These are phyloP conservation scores for Neurospora sp. DNA, from an alignment of 495 filamentous ascomycete species.

Conservation along the genomic window DNA sequence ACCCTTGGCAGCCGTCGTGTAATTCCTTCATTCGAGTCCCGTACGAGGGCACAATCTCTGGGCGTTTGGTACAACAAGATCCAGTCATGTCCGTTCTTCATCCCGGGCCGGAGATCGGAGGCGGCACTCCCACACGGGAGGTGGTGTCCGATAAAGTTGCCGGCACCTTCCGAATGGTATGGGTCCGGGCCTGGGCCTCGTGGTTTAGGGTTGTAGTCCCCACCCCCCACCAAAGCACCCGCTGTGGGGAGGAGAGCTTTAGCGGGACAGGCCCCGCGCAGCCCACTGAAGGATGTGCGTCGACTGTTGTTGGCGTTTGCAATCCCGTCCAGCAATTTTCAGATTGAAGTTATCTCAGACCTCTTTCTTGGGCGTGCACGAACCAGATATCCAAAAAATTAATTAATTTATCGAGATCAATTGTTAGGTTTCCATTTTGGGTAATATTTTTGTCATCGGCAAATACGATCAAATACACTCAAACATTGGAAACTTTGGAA, in stretches of 20 bases:
- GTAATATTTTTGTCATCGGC: no score
- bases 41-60: background rate
- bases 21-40: background rate
- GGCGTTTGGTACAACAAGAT: background rate
- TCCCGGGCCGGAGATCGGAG: background rate
- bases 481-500: no score
- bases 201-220: background rate
- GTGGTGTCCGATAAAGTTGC: background rate
- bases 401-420: no score
- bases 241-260: background rate
- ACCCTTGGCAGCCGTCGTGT: background rate
- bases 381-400: no score
- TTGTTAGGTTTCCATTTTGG: no score
- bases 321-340: background rate
- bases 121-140: background rate
- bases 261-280: background rate
- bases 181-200: background rate
- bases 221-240: background rate
- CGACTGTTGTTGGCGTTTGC: background rate
- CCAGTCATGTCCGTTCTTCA: background rate
- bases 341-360: background rate
- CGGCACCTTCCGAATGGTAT: background rate
- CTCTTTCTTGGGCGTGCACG: no score
- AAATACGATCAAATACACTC: no score
- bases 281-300: background rate